Conservation (phyloP, 345 rosid genomes). For the Heritiera fomes region DNA sequence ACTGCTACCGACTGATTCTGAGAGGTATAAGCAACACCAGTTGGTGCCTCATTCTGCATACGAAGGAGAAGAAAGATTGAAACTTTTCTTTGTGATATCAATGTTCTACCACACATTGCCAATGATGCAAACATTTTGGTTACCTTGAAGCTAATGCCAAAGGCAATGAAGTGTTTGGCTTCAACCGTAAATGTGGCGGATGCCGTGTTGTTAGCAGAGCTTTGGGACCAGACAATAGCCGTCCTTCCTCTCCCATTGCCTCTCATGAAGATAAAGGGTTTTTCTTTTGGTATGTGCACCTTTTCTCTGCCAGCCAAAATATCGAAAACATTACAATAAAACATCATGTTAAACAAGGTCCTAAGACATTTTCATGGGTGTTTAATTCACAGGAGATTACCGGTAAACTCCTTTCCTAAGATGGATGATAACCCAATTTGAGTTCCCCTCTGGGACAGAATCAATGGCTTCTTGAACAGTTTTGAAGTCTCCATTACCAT, state of each 20-base stretch:
- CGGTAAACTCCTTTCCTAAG: conserved; percentile 80
- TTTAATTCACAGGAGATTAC: conserved; percentile 30
- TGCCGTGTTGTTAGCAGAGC: conserved; percentile 55
- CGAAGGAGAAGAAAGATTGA: neutral
- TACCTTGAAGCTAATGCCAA: conserved; percentile 78
- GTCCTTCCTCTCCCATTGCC: conserved; percentile 90
- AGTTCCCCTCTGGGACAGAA: conserved; percentile 63
- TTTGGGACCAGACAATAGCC: conserved; percentile 51
- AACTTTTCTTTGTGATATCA: neutral
- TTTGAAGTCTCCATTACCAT: conserved; percentile 71
- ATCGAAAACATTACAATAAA: neutral
- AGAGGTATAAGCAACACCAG: conserved; percentile 86
- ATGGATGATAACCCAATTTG: conserved; percentile 75
- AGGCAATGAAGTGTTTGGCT: conserved; percentile 64
- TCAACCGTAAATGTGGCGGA: conserved; percentile 75
- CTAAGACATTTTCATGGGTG: neutral
- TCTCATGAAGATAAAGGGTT: conserved; percentile 81
- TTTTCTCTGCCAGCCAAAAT: conserved; percentile 53
- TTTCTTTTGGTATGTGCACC: conserved; percentile 62
- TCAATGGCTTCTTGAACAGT: conserved; percentile 78
- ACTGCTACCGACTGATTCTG: conserved; percentile 95
- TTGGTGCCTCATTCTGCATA: conserved; percentile 80
- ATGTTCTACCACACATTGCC: neutral
- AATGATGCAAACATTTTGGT: conserved; percentile 6
- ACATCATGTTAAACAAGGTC: neutral